These are phyloP conservation scores for Firmiana major DNA, from an alignment of 345 rosid genomes.

Conservation along the genomic window DNA sequence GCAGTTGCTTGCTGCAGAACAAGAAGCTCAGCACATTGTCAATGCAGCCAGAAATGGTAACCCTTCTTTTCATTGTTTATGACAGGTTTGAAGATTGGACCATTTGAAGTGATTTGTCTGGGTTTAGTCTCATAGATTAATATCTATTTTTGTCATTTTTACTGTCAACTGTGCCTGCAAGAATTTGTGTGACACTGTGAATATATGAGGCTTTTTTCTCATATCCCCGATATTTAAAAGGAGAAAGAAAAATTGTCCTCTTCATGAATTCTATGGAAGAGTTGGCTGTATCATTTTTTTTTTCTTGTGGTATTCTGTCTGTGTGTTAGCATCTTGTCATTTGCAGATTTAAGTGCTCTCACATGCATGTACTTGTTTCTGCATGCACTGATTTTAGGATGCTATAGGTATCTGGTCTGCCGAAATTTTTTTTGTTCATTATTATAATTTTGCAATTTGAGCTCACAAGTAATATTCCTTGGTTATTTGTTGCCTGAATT, in stretches of 20 bases:
- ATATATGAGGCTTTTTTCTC: neutral
- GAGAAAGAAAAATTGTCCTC: neutral
- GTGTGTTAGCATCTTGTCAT: neutral
- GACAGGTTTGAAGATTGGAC: neutral
- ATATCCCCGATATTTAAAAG: neutral
- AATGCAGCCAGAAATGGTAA: constrained; percentile 45
- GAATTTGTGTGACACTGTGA: neutral
- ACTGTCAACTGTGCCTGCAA: neutral
- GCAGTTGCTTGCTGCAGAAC: constrained; percentile 86
- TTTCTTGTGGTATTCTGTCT: neutral
- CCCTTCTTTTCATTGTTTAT: neutral
- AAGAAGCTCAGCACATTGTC: constrained; percentile 64
- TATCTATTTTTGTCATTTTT: neutral
- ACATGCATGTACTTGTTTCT: neutral
- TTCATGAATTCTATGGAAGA: neutral
- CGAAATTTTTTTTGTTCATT: neutral
- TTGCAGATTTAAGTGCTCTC: neutral
- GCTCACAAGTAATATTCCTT: neutral
- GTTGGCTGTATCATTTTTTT: neutral
- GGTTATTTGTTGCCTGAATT: neutral
- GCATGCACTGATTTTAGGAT: neutral
- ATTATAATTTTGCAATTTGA: neutral
- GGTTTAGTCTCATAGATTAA: neutral
- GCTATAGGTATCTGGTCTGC: neutral
- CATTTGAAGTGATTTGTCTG: neutral